Percentiles rank a stretch among this genome's conserved stretches.
These are phyloP conservation scores for Stenogyne calaminthoides DNA, from an alignment of 305 asterid genomes.

Conservation along the genomic window DNA sequence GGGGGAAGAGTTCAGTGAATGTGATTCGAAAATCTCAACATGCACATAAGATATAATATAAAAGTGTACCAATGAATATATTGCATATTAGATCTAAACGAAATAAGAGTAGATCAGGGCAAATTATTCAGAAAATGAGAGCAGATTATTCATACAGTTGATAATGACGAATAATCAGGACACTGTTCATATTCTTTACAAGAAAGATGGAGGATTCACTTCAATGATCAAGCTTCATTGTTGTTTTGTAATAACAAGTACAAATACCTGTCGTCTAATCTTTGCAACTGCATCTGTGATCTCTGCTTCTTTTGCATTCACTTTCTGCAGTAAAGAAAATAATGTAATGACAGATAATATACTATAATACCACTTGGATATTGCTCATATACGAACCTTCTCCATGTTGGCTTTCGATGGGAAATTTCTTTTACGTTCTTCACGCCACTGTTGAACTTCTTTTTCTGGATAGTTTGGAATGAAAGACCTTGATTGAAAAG, in stretches of 20 bases:
- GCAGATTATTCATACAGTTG: not conserved
- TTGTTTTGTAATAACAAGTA: conserved; percentile 27
- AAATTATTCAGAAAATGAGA: not conserved
- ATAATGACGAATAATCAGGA: conserved; percentile 18
- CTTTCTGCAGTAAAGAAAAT: conserved; percentile 54
- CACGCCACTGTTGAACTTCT: conserved; percentile 92
- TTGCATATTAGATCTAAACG: not conserved
- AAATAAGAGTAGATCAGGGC: not conserved
- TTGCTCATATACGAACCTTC: conserved; percentile 50
- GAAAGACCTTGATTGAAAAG: conserved; percentile 48
- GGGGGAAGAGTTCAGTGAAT: not conserved
- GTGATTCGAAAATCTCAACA: not conserved
- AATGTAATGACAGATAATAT: conserved; percentile 1
- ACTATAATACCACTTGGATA: conserved; percentile 14
- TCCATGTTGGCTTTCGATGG: conserved; percentile 69
- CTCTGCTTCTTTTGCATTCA: conserved; percentile 45
- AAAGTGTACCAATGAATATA: not conserved
- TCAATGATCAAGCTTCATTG: conserved; percentile 9
- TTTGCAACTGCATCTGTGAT: conserved; percentile 48
- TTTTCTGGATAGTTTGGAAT: conserved; percentile 64
- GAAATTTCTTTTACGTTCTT: conserved; percentile 66
- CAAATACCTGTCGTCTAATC: conserved; percentile 80
- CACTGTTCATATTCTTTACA: not conserved
- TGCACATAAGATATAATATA: conserved; percentile 3
- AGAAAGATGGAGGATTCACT: not conserved